A percentile compares a stretch with the other conserved stretches of the same genome.
phyloP scores from a whole-genome alignment of 129 eudicot genomes.

The Centella asiatica region DNA sequence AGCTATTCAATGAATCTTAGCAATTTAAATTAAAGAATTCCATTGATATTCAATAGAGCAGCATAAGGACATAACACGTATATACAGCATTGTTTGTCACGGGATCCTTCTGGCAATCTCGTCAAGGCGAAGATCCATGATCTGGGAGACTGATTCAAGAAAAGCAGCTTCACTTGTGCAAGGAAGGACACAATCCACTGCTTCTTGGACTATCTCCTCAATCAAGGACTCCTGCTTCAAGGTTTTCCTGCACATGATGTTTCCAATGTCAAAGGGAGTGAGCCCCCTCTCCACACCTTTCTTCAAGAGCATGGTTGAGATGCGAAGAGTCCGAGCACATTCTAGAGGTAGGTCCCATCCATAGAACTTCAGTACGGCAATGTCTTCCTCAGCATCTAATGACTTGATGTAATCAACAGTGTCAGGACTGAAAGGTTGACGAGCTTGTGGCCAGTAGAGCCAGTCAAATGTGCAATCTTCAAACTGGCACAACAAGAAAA shows the following conservation, averaged over 20 bases:
- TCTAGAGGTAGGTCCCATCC: conserved; percentile 13
- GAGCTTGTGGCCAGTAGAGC: conserved; percentile 20
- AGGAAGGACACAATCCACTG: conserved; percentile 12
- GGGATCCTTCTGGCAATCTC: not conserved
- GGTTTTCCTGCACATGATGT: conserved; percentile 19
- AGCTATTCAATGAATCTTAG: too few relatives aligned
- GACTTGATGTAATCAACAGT: conserved; percentile 11
- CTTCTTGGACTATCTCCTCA: conserved; percentile 16
- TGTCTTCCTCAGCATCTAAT: conserved; percentile 15
- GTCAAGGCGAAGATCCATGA: conserved; percentile 6
- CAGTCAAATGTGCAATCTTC: conserved; percentile 19
- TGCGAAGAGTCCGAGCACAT: conserved; percentile 14
- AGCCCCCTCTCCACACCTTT: conserved; percentile 16
- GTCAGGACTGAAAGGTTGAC: conserved; percentile 4
- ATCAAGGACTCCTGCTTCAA: conserved; percentile 11
- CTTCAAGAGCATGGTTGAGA: conserved; percentile 16
- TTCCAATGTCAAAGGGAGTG: conserved; percentile 12
- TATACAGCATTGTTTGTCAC: not conserved
- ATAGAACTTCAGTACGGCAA: conserved; percentile 10
- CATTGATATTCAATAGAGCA: not conserved
- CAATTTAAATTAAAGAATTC: not conserved
- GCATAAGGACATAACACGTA: not conserved
- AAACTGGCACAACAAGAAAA: not conserved
- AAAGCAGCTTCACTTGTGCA: conserved; percentile 11
- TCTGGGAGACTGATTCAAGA: conserved; percentile 10